A percentile compares a stretch with the other conserved stretches of the same genome.
phyloP scores from a whole-genome alignment of 2,329 filamentous ascomycete species.

The Claviceps africana region DNA sequence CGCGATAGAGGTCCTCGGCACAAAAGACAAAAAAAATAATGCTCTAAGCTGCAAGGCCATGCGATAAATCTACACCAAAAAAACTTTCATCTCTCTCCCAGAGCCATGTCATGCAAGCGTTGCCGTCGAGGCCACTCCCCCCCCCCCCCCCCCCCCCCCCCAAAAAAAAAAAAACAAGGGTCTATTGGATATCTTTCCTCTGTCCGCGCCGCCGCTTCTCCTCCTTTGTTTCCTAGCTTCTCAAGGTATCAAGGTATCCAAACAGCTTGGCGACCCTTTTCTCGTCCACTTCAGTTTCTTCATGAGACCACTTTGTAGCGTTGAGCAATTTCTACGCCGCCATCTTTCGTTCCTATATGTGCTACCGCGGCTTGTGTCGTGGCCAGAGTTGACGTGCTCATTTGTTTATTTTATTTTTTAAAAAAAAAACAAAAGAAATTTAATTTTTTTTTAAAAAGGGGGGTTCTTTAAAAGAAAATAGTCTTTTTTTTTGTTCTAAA shows the following conservation, averaged over 20 bases:
- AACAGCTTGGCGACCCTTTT: neutral
- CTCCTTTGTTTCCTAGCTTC: neutral
- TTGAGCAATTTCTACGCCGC: neutral
- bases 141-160: no score
- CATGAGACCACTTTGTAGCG: neutral
- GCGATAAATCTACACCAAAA: conserved; percentile 5
- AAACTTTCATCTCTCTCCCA: neutral
- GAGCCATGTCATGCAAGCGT: neutral
- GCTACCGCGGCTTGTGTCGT: neutral
- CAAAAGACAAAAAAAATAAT: neutral
- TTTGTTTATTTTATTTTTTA: neutral
- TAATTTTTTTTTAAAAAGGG: no score
- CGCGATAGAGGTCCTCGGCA: neutral
- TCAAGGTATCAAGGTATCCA: conserved; percentile 4
- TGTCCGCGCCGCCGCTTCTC: no score
- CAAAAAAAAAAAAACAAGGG: neutral
- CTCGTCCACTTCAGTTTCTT: neutral
- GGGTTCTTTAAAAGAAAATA: neutral
- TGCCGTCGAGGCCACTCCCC: neutral
- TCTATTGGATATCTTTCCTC: no score
- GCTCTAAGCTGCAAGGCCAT: conserved; percentile 5
- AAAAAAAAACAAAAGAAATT: no score
- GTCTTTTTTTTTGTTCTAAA: conserved; percentile 35
- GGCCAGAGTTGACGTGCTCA: neutral
- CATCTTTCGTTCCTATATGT: neutral